Percentiles rank a stretch among this genome's conserved stretches.
phyloP scores from a whole-genome alignment of 208 protist genomes.

The Vickermania spadyakhi region DNA sequence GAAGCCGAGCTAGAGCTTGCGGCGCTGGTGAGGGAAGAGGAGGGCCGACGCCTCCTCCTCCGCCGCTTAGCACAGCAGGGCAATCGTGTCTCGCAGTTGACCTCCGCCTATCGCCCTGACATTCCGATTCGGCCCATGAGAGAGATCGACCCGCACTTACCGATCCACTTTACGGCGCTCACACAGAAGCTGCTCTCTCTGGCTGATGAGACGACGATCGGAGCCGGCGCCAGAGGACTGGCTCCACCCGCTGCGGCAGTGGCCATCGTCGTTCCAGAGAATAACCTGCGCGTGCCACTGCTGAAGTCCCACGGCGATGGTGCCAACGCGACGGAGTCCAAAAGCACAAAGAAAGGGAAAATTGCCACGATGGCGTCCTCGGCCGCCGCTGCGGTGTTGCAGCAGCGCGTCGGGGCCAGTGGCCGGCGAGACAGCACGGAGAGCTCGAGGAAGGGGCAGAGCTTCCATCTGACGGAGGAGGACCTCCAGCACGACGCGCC shows the following conservation, averaged over 20 bases:
- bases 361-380: not conserved
- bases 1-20: conserved; percentile 25
- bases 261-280: conserved; percentile 4
- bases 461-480: not conserved
- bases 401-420: not conserved
- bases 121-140: conserved; percentile 19
- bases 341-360: no score
- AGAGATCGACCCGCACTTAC: conserved; percentile 5
- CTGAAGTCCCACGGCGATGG: not conserved
- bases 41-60: conserved; percentile 15
- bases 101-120: conserved; percentile 27
- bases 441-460: not conserved
- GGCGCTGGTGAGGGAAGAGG: conserved; percentile 7
- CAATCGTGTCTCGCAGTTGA: conserved; percentile 17
- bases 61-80: conserved; percentile 23
- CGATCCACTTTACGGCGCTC: conserved; percentile 26
- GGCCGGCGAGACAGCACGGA: not conserved
- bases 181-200: conserved; percentile 40
- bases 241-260: not conserved
- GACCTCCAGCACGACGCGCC: not conserved
- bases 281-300: conserved; percentile 16
- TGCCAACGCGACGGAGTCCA: no score
- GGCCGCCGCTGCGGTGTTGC: not conserved
- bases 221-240: not conserved
- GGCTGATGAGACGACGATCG: conserved; percentile 31